phyloP scores from a whole-genome alignment of 352 stramenopile species.

The Globisporangium carolinianum region DNA sequence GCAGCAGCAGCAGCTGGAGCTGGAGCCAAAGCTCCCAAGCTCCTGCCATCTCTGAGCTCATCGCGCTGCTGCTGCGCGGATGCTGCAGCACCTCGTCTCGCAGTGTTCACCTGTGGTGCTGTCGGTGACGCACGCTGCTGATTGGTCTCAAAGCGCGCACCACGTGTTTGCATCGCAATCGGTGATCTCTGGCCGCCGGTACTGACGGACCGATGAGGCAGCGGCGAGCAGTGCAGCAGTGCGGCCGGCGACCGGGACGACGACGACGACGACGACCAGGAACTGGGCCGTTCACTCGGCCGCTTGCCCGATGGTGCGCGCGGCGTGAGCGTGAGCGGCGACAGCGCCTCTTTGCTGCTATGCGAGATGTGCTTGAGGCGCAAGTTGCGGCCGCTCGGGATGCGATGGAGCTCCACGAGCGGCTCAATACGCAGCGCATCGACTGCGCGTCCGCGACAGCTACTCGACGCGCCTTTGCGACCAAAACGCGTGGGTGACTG shows the following conservation, averaged over 20 bases:
- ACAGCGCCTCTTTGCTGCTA: conserved; percentile 21
- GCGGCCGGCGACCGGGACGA: not conserved
- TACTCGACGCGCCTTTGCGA: not conserved
- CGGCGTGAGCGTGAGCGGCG: conserved; percentile 33
- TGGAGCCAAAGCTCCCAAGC: too few relatives aligned
- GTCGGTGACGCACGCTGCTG: not conserved
- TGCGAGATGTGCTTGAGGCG: conserved; percentile 35
- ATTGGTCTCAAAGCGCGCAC: too few relatives aligned
- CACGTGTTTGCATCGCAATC: not conserved
- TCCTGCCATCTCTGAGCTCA: not conserved
- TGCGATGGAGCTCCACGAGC: conserved; percentile 39
- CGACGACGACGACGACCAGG: conserved; percentile 11
- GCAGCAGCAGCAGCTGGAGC: too few relatives aligned
- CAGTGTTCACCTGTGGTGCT: not conserved
- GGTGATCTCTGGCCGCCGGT: not conserved
- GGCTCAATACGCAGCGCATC: conserved; percentile 8
- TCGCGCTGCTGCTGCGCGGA: not conserved
- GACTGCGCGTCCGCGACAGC: not conserved
- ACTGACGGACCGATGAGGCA: not conserved
- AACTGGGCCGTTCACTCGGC: conserved; percentile 18
- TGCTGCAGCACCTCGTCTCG: not conserved
- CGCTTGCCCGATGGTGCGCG: conserved; percentile 31
- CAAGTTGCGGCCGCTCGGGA: conserved; percentile 42
- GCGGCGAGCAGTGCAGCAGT: not conserved
- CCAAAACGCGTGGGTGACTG: not conserved